Percentiles rank a stretch among this genome's conserved stretches.
These are phyloP conservation scores for Syzygium jambos DNA, from an alignment of 345 rosid species.

Conservation along the genomic window DNA sequence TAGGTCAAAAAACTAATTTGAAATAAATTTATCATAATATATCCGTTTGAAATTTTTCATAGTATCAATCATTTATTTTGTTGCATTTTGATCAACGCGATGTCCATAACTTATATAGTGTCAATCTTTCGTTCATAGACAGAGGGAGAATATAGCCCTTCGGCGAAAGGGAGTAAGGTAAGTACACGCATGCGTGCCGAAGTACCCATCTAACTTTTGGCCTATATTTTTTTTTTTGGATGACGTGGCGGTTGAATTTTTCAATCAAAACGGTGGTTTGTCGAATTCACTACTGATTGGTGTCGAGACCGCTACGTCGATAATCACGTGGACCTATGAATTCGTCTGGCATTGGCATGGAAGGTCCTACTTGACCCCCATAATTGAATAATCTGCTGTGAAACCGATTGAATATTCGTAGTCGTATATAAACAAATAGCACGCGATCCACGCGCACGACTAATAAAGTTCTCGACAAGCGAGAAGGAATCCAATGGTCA, in stretches of 20 bases:
- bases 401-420: not conserved
- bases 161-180: not conserved
- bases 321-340: not conserved
- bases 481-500: not conserved
- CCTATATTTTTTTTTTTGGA: not conserved
- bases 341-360: not conserved
- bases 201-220: not conserved
- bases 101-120: not conserved
- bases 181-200: not conserved
- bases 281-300: not conserved
- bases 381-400: not conserved
- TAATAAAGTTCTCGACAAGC: not conserved
- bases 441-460: not conserved
- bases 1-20: no score
- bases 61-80: not conserved
- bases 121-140: not conserved
- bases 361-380: not conserved
- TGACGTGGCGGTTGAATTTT: not conserved
- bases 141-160: not conserved
- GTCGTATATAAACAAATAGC: not conserved
- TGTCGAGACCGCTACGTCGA: not conserved
- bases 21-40: no score
- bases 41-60: no score
- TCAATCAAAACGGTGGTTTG: not conserved
- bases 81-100: not conserved